Evolutionary conservation across 768 basidiomycete genomes (phyloP).

Genomic region (Russula dissimulans): DNA sequence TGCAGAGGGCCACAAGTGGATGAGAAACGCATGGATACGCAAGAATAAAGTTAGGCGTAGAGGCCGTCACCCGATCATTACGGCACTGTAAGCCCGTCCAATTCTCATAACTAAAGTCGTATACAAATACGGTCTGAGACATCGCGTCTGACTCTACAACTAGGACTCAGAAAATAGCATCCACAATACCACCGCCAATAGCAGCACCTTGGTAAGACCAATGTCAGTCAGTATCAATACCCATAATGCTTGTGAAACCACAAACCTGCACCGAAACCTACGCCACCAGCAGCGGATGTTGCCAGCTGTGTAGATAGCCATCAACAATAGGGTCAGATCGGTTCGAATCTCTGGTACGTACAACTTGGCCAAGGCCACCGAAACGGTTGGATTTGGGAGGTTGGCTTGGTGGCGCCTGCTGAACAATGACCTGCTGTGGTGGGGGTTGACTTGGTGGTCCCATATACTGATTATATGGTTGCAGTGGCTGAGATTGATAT

Average conservation of each 20-base stretch:
- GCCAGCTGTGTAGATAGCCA: conserved; percentile 25
- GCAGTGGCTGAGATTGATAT: conserved; percentile 20
- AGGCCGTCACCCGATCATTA: not conserved
- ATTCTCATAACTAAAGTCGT: not conserved
- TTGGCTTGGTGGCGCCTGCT: conserved; percentile 21
- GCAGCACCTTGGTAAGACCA: conserved; percentile 33
- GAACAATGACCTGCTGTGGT: conserved; percentile 13
- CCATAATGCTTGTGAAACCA: conserved; percentile 4
- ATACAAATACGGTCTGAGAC: not conserved
- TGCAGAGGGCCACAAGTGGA: not conserved
- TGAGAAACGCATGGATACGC: conserved; percentile 9
- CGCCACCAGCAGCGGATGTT: conserved; percentile 45
- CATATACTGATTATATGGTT: conserved; percentile 12
- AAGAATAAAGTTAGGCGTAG: not conserved
- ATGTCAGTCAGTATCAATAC: not conserved
- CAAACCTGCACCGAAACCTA: conserved; percentile 69
- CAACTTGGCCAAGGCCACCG: conserved; percentile 12
- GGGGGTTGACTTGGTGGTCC: conserved; percentile 19
- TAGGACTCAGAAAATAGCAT: conserved; percentile 36
- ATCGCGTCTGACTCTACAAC: not conserved
- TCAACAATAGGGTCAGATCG: not conserved
- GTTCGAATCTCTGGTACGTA: not conserved
- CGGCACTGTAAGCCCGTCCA: not conserved
- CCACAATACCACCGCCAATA: conserved; percentile 41
- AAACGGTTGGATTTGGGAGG: conserved; percentile 11